Conservation (phyloP, 345 rosid species). For the Durio zibethinus region DNA sequence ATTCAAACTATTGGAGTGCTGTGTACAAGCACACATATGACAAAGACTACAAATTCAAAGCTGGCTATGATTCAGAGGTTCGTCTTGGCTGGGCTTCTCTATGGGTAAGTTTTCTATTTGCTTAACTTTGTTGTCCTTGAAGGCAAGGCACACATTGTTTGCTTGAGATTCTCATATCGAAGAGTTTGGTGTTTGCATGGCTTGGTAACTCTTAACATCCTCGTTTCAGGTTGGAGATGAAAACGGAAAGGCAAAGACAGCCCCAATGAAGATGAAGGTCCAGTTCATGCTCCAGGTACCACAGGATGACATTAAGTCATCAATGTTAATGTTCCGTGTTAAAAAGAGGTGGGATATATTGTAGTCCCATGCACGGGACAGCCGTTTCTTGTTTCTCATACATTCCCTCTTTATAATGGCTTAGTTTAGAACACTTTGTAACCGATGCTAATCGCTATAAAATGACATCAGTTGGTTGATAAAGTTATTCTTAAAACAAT, state of each 20-base stretch:
- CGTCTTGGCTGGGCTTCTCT: constrained; percentile 96
- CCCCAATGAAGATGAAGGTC: constrained; percentile 86
- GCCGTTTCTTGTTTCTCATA: too few relatives aligned
- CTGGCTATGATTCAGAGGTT: constrained; percentile 82
- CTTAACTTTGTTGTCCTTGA: neutral
- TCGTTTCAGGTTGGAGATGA: constrained; percentile 72
- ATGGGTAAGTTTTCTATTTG: constrained; percentile 54
- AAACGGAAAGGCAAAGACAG: constrained; percentile 64
- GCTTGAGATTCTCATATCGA: neutral
- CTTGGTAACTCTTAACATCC: neutral
- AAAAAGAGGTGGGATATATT: constrained; percentile 93
- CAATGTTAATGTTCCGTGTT: constrained; percentile 72
- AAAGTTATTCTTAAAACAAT: neutral
- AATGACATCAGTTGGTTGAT: neutral
- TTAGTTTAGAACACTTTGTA: neutral
- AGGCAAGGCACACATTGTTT: neutral
- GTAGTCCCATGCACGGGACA: neutral
- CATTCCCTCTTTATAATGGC: neutral
- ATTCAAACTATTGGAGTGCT: constrained; percentile 82
- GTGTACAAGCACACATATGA: constrained; percentile 88
- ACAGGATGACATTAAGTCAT: constrained; percentile 67
- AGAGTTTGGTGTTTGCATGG: neutral
- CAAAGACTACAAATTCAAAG: constrained; percentile 84
- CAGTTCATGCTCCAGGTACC: constrained; percentile 98
- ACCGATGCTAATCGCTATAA: neutral